Conservation (phyloP, 2,329 filamentous ascomycete species). For the Hypomyces rosellus region DNA sequence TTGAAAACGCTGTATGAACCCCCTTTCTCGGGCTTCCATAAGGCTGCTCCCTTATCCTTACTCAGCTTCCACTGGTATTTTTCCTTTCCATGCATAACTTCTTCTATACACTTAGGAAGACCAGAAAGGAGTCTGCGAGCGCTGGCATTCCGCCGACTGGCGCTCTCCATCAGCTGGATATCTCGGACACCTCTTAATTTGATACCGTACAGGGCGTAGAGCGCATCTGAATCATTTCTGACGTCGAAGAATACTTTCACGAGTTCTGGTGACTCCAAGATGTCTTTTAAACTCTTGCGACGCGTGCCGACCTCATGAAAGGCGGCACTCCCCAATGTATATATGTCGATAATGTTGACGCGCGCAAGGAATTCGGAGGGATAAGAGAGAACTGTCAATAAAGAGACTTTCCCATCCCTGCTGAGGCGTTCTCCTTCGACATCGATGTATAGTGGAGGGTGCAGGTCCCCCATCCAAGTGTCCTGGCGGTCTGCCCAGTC, state of each 20-base stretch:
- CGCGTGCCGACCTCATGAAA: too few species aligned
- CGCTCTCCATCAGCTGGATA: slow-evolving; percentile 52
- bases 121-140: slow-evolving; percentile 16
- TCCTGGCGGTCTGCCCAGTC: too few species aligned
- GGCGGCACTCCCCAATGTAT: too few species aligned
- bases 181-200: slow-evolving; percentile 40
- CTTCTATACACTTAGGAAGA: slow-evolving; percentile 25
- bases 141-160: slow-evolving; percentile 15
- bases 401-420: too few species aligned
- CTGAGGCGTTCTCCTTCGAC: too few species aligned
- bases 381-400: too few species aligned
- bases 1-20: slow-evolving; percentile 43
- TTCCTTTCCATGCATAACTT: slow-evolving; percentile 17
- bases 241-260: slow-evolving; percentile 54
- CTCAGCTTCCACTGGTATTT: slow-evolving; percentile 20
- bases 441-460: too few species aligned
- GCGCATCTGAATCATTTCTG: slow-evolving; percentile 50
- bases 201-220: slow-evolving; percentile 41
- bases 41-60: slow-evolving; percentile 30
- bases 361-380: too few species aligned
- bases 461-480: too few species aligned
- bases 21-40: slow-evolving; percentile 37
- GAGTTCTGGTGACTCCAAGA: slow-evolving; percentile 36
- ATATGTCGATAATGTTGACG: too few species aligned
- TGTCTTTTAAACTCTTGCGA: slow-evolving; percentile 22